Conservation (phyloP, 352 stramenopile species). For the Peronospora belbahrii region DNA sequence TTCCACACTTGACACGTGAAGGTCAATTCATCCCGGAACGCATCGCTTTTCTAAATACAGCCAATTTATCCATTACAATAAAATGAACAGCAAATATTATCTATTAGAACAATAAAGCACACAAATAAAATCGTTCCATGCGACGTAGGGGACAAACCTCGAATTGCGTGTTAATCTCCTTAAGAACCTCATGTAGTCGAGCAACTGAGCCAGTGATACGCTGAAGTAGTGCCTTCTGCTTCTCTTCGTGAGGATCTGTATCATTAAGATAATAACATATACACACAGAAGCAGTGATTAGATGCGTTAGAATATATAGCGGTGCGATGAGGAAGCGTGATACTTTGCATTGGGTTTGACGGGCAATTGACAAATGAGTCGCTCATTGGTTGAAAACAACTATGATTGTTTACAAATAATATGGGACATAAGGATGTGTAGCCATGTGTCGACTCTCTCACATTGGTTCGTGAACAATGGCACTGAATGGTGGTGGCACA, state of each 20-base stretch:
- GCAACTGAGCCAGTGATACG: slow-evolving; percentile 70
- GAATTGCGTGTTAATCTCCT: slow-evolving; percentile 81
- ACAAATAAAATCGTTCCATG: no score
- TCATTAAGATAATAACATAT: not conserved
- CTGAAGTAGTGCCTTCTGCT: slow-evolving; percentile 80
- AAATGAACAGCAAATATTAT: no score
- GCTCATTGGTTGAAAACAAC: slow-evolving; percentile 6
- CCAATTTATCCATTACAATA: no score
- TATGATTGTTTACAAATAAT: slow-evolving; percentile 14
- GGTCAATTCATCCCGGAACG: slow-evolving; percentile 56
- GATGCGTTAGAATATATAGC: not conserved
- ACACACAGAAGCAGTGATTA: no score
- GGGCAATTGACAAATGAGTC: slow-evolving; percentile 1
- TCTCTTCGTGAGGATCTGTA: slow-evolving; percentile 78
- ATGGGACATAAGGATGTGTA: no score
- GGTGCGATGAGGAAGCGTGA: not conserved
- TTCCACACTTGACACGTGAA: slow-evolving; percentile 80
- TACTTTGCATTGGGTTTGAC: slow-evolving; percentile 25
- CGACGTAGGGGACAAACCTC: slow-evolving; percentile 61
- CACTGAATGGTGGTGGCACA: slow-evolving; percentile 43
- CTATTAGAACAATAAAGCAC: no score
- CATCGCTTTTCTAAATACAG: slow-evolving; percentile 58
- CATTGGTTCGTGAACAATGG: slow-evolving; percentile 35
- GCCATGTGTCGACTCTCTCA: slow-evolving; percentile 11
- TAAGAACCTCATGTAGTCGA: slow-evolving; percentile 72